Base-by-base conservation (phyloP, 1,139 yeast species). In the Groenewaldozyma auringiensis region DNA sequence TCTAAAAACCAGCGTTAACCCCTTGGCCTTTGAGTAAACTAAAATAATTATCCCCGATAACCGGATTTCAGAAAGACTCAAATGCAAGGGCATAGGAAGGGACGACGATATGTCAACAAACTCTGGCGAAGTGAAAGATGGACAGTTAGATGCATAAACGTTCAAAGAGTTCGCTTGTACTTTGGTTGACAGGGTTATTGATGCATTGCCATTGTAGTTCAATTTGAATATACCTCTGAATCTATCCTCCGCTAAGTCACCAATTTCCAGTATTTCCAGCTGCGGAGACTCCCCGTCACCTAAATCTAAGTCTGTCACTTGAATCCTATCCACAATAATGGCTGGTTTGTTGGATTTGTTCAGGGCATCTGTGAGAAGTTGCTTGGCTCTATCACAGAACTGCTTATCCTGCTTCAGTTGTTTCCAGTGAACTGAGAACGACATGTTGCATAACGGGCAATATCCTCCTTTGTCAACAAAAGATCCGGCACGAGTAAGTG, bases 191-290 rank as follows among this genome's bases (percentile, higher is more conserved):
- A 86, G 70, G 0, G 94, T 83, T 47, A 86, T 76, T 47, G 80
- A 79, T 25, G 89, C 88, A 60, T 85, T 88, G 2, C 96, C 96
- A 44, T 73, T 70, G 61, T 87, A 86, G 53, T 78, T 80, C 52
- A 86, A 76, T 59, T 86, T 85, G 69, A 86, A 87, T 29, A 86
- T 86, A 1, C 95, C 95, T 48, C 95, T 70, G 59, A 86, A 87
- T 51, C 87, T 67, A 63, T 86, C 95, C 31, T 71, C 74, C 11
- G 83, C 95, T 42, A 87, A 66, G 61, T 86, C 95, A 1, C 95
- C 95, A 53, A 86, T 83, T 60, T 86, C 95, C 50, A 86, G 68
- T 36, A 87, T 83, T 63, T 86, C 95, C 53, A 86, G 78, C 47
- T 74, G 38, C 0, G 96, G 95, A 1, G 95, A 81, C 47, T 80